These are phyloP conservation scores for Aspergillus biplanus DNA, from an alignment of 495 filamentous ascomycete genomes.

Conservation along the genomic window DNA sequence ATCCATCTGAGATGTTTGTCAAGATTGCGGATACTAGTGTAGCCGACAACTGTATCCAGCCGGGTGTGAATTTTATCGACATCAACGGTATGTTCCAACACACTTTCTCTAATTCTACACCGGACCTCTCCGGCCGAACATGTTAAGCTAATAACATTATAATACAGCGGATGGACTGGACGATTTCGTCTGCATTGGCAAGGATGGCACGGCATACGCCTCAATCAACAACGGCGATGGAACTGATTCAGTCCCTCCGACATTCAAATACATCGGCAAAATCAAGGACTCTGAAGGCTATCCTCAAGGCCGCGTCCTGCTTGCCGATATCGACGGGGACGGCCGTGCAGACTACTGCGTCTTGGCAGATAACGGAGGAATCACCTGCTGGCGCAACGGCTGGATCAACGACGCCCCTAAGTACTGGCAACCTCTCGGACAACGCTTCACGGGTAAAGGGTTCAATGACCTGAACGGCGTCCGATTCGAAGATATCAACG, in stretches of 20 bases:
- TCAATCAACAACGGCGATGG: background rate
- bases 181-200: constrained; percentile 9
- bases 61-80: background rate
- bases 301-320: background rate
- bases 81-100: background rate
- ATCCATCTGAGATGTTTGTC: background rate
- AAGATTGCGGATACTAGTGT: background rate
- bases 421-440: constrained; percentile 27
- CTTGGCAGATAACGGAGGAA: background rate
- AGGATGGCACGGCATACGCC: background rate
- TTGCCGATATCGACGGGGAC: constrained; percentile 11
- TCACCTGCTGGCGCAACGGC: constrained; percentile 3
- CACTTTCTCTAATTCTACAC: too few relatives aligned
- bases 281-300: background rate
- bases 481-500: constrained; percentile 36
- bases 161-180: background rate
- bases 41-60: background rate
- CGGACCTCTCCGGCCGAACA: background rate
- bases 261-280: background rate
- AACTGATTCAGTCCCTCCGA: background rate
- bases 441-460: constrained; percentile 25
- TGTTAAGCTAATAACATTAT: background rate
- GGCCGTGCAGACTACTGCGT: constrained; percentile 6
- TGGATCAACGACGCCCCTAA: background rate
- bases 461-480: constrained; percentile 28